Percentiles rank a stretch among this genome's conserved stretches.
Conservation (phyloP, 352 stramenopile species). For the Pythium phragmitis region DNA sequence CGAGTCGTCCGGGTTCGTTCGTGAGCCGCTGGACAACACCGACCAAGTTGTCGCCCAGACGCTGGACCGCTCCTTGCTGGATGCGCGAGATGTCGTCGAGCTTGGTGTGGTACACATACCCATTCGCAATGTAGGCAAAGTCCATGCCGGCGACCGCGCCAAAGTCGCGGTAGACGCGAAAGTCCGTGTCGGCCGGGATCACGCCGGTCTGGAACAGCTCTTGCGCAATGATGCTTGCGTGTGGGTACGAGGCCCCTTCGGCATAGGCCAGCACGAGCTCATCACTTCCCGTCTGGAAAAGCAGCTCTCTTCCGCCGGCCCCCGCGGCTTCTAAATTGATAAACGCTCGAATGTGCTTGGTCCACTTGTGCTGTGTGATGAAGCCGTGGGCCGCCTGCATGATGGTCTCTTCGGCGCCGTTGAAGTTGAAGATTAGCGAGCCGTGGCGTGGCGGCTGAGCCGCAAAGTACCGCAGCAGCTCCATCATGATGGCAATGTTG, state of each 20-base stretch:
- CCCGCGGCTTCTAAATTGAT: conserved; percentile 79
- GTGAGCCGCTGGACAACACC: conserved; percentile 57
- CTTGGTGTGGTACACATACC: conserved; percentile 78
- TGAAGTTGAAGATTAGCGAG: conserved; percentile 81
- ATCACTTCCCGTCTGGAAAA: conserved; percentile 81
- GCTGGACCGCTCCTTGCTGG: conserved; percentile 61
- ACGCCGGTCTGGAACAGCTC: conserved; percentile 77
- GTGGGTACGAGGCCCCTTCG: conserved; percentile 65
- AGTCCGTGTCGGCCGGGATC: conserved; percentile 73
- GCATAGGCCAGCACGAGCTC: conserved; percentile 71
- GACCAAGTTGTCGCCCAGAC: conserved; percentile 68
- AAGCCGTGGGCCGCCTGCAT: conserved; percentile 78
- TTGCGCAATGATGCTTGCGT: conserved; percentile 76
- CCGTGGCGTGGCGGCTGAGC: conserved; percentile 41
- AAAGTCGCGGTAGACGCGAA: conserved; percentile 72
- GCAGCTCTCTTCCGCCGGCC: conserved; percentile 64
- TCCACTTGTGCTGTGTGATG: conserved; percentile 81
- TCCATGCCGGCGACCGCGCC: conserved; percentile 78
- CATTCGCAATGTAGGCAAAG: conserved; percentile 80
- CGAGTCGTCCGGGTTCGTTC: conserved; percentile 40
- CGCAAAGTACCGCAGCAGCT: conserved; percentile 51
- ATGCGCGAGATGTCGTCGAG: conserved; percentile 74
- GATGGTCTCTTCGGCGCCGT: conserved; percentile 78
- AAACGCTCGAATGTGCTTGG: conserved; percentile 61
- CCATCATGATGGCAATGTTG: conserved; percentile 82